A percentile compares a stretch with the other conserved stretches of the same genome.
Conservation (phyloP, 1,139 yeast species). For the Kodamaea sp. region DNA sequence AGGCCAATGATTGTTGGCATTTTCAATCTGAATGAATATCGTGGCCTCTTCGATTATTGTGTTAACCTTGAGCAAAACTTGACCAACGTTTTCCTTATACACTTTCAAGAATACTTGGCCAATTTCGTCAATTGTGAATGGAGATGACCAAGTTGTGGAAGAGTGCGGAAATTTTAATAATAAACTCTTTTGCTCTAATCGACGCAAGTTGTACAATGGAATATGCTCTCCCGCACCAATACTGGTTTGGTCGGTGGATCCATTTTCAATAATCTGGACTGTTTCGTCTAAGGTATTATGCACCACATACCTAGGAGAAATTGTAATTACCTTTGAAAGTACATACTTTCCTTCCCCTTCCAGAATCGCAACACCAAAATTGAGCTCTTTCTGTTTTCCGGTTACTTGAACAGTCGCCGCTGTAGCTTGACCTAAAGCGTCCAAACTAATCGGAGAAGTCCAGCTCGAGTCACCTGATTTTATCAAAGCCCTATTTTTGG, state of each 20-base stretch:
- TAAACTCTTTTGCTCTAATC: slow-evolving; percentile 52
- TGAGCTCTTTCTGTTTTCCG: slow-evolving; percentile 65
- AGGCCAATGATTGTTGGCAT: slow-evolving; percentile 87
- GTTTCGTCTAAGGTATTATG: slow-evolving; percentile 60
- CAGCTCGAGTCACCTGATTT: slow-evolving; percentile 71
- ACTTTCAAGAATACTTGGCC: slow-evolving; percentile 81
- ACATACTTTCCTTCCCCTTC: slow-evolving; percentile 91
- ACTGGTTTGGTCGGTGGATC: slow-evolving; percentile 48
- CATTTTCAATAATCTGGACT: slow-evolving; percentile 69
- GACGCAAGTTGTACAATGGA: slow-evolving; percentile 69
- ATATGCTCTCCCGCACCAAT: slow-evolving; percentile 50
- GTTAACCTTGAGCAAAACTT: slow-evolving; percentile 69
- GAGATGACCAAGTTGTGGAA: slow-evolving; percentile 79
- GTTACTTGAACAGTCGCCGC: slow-evolving; percentile 63
- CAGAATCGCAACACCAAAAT: slow-evolving; percentile 69
- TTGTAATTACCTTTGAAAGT: slow-evolving; percentile 71
- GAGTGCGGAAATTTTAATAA: slow-evolving; percentile 59
- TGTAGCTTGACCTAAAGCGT: slow-evolving; percentile 82
- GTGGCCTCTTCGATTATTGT: slow-evolving; percentile 79
- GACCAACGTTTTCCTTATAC: slow-evolving; percentile 62
- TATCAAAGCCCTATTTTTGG: slow-evolving; percentile 69
- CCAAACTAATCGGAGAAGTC: slow-evolving; percentile 80
- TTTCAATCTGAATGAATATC: slow-evolving; percentile 70
- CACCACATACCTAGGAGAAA: slow-evolving; percentile 82
- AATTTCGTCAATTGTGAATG: slow-evolving; percentile 78